Percentiles rank a stretch among this genome's conserved stretches.
Conservation (phyloP, 2,329 filamentous ascomycete species). For the Pseudogymnoascus sp. region DNA sequence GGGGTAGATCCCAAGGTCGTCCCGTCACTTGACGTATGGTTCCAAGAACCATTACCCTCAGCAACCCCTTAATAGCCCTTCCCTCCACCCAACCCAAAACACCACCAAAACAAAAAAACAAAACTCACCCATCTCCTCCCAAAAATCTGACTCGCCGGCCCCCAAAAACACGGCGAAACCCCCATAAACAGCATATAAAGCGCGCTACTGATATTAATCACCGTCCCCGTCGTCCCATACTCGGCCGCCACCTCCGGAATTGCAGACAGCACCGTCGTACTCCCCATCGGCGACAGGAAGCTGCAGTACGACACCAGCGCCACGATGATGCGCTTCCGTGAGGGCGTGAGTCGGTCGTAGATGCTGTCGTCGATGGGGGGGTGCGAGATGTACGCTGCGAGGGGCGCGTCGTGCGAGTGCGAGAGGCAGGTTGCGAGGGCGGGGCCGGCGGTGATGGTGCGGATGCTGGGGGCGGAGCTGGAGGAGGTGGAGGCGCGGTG, state of each 20-base stretch:
- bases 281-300: slow-evolving; percentile 68
- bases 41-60: not conserved
- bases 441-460: not conserved
- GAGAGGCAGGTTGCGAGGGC: not conserved
- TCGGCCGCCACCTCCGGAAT: slow-evolving; percentile 65
- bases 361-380: slow-evolving; percentile 41
- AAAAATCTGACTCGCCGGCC: slow-evolving; percentile 61
- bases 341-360: slow-evolving; percentile 58
- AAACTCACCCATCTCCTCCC: slow-evolving; percentile 48
- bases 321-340: slow-evolving; percentile 61
- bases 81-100: not conserved
- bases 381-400: slow-evolving; percentile 23
- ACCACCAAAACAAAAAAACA: not conserved
- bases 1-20: not conserved
- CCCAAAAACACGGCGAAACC: slow-evolving; percentile 61
- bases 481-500: not conserved
- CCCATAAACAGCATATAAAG: slow-evolving; percentile 72
- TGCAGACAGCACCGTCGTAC: slow-evolving; percentile 65
- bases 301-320: slow-evolving; percentile 65
- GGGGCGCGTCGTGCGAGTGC: not conserved
- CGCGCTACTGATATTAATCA: slow-evolving; percentile 70
- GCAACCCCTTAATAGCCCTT: not conserved
- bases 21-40: not conserved
- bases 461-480: not conserved
- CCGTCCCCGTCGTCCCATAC: slow-evolving; percentile 57